These are phyloP conservation scores for Niebla homalea DNA, from an alignment of 495 filamentous ascomycete species.

Conservation along the genomic window DNA sequence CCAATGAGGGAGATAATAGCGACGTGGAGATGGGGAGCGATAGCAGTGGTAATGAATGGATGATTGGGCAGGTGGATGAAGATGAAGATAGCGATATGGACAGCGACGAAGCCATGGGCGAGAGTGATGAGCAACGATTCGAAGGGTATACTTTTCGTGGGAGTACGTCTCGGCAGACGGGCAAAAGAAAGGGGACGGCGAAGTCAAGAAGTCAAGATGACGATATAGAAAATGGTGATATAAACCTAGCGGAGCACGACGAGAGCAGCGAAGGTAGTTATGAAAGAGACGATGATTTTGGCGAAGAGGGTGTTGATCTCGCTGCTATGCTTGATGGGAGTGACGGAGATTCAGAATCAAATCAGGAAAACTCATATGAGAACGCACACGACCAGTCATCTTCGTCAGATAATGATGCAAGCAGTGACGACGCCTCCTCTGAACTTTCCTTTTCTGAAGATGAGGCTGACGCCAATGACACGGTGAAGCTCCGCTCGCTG, in stretches of 20 bases:
- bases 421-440: conserved; percentile 28
- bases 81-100: conserved; percentile 78
- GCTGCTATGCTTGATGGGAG: conserved; percentile 64
- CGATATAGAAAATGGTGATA: conserved; percentile 23
- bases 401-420: neutral
- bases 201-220: conserved; percentile 16
- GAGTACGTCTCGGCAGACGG: conserved; percentile 38
- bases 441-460: conserved; percentile 42
- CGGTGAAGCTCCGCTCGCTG: conserved; percentile 48
- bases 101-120: conserved; percentile 85
- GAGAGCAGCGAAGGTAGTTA: conserved; percentile 35
- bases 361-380: neutral
- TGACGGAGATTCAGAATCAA: conserved; percentile 33
- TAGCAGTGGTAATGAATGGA: conserved; percentile 83
- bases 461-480: conserved; percentile 44
- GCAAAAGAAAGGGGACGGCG: conserved; percentile 11
- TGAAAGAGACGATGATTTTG: conserved; percentile 54
- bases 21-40: conserved; percentile 47
- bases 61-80: conserved; percentile 56
- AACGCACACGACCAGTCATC: neutral
- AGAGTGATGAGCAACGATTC: conserved; percentile 74
- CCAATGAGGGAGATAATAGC: conserved; percentile 8
- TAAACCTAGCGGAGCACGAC: conserved; percentile 46
- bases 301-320: conserved; percentile 77
- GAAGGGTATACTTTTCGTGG: conserved; percentile 62